Conservation (phyloP, 306 rosid species). For the Quercus aquifolioides region DNA sequence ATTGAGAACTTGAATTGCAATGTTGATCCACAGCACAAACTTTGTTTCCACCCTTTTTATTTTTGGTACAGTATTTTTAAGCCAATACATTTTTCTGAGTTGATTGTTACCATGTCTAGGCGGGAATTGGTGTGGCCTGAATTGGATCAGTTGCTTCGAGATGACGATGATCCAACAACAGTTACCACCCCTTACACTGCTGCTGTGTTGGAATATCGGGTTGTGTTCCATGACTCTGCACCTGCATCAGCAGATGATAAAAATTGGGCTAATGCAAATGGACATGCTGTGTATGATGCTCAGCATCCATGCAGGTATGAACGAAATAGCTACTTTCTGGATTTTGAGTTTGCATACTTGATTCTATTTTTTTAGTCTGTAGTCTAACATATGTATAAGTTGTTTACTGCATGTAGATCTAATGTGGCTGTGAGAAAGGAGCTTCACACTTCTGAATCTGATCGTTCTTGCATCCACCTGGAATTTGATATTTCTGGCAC, state of each 20-base stretch:
- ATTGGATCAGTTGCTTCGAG: conserved; percentile 81
- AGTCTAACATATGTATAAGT: conserved; percentile 26
- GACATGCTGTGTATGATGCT: conserved; percentile 78
- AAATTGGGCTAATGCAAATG: conserved; percentile 70
- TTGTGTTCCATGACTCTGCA: conserved; percentile 51
- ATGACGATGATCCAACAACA: conserved; percentile 65
- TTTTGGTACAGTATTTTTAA: background rate
- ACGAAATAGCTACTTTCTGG: background rate
- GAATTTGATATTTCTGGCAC: conserved; percentile 86
- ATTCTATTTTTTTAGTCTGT: background rate
- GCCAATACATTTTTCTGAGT: background rate
- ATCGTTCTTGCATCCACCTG: conserved; percentile 95
- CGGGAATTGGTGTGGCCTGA: conserved; percentile 85
- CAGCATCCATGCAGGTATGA: conserved; percentile 94
- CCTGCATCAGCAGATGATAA: conserved; percentile 53
- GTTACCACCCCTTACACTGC: conserved; percentile 93
- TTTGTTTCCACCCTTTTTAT: background rate
- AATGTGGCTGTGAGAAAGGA: conserved; percentile 91
- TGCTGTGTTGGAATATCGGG: conserved; percentile 75
- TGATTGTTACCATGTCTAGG: conserved; percentile 48
- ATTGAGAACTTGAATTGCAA: conserved; percentile 27
- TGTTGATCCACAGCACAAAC: conserved; percentile 2
- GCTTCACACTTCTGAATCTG: conserved; percentile 80
- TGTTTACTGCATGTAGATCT: conserved; percentile 56
- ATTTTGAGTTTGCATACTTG: conserved; percentile 10